phyloP scores from a whole-genome alignment of 495 filamentous ascomycete genomes.

The Annulohypoxylon stygium region DNA sequence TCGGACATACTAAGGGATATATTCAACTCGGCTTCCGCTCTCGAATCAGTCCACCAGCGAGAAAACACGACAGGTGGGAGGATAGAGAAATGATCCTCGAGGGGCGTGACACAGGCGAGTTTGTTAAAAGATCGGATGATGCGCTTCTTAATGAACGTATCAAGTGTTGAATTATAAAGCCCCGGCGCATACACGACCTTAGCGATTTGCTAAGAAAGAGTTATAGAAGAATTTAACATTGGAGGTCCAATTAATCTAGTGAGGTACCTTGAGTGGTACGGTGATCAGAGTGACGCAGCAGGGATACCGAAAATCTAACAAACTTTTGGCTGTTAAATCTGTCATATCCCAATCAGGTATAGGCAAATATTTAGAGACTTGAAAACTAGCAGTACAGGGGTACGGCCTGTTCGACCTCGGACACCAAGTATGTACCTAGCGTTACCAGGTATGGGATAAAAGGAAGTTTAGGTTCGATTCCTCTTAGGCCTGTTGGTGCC shows the following conservation, averaged over 20 bases:
- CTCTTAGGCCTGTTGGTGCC: not conserved
- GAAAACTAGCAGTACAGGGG: too few species aligned
- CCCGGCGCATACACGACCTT: constrained; percentile 10
- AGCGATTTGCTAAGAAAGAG: constrained; percentile 19
- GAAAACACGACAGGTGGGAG: constrained; percentile 15
- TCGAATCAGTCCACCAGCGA: constrained; percentile 7
- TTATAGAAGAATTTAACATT: not conserved
- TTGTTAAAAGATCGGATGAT: constrained; percentile 24
- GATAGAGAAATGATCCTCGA: constrained; percentile 17
- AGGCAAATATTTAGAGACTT: not conserved
- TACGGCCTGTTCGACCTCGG: too few species aligned
- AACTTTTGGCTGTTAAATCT: constrained; percentile 12
- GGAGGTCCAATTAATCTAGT: not conserved
- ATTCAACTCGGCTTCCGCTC: constrained; percentile 1
- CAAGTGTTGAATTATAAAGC: not conserved
- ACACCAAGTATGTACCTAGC: too few species aligned
- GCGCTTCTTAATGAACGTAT: constrained; percentile 6
- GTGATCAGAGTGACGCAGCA: constrained; percentile 20
- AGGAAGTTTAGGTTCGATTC: too few species aligned
- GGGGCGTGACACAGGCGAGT: constrained; percentile 14
- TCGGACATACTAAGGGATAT: constrained; percentile 18
- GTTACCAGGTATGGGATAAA: too few species aligned
- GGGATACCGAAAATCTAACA: constrained; percentile 16
- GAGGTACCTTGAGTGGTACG: not conserved
- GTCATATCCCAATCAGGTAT: constrained; percentile 11